A percentile compares a stretch with the other conserved stretches of the same genome.
phyloP scores from a whole-genome alignment of 2,329 filamentous ascomycete species.

The Zymoseptoria brevis region DNA sequence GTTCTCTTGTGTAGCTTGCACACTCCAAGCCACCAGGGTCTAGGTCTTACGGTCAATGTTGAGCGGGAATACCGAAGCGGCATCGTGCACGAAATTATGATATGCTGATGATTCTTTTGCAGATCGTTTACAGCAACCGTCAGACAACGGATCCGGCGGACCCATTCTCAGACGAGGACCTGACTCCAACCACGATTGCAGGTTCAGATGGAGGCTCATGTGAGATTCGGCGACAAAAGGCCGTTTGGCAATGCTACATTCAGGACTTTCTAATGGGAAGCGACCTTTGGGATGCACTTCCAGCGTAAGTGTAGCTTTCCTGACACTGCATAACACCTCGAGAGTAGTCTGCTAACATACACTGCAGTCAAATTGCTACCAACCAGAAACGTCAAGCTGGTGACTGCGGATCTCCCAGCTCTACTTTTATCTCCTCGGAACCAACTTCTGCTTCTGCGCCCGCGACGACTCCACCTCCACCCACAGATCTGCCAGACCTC shows the following conservation, averaged over 20 bases:
- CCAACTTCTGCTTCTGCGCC: background rate
- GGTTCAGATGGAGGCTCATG: background rate
- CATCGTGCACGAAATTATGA: background rate
- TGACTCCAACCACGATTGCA: background rate
- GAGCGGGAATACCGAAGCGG: too few species aligned
- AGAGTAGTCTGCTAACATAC: background rate
- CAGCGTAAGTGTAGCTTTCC: background rate
- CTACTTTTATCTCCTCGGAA: background rate
- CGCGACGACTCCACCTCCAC: background rate
- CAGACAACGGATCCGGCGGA: background rate
- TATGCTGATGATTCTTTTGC: background rate
- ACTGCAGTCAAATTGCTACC: background rate
- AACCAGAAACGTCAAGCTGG: background rate
- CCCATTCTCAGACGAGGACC: background rate
- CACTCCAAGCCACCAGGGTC: too few species aligned
- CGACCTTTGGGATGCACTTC: background rate
- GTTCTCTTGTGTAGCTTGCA: too few species aligned
- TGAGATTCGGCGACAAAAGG: background rate
- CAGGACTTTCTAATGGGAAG: background rate
- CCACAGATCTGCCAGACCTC: background rate
- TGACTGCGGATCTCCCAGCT: background rate
- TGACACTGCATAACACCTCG: too few species aligned
- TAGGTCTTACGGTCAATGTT: too few species aligned
- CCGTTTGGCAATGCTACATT: background rate
- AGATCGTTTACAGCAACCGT: constrained; percentile 1